phyloP scores from a whole-genome alignment of 805 yeast species.

The Metschnikowia continentalis region DNA sequence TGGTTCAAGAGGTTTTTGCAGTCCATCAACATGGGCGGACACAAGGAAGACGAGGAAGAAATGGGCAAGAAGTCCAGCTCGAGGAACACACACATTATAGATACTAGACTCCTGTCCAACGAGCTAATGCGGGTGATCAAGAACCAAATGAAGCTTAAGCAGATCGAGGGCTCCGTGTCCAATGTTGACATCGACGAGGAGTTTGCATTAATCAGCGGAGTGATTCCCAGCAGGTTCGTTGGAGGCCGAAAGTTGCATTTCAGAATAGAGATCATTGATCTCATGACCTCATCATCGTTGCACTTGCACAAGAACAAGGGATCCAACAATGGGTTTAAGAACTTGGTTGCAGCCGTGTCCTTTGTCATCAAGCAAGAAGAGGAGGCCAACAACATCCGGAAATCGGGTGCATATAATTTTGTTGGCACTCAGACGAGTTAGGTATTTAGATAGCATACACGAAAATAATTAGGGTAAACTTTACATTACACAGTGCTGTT shows the following conservation, averaged over 20 bases:
- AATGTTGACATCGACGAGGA: constrained; percentile 41
- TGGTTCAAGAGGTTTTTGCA: constrained; percentile 40
- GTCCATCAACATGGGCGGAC: constrained; percentile 16
- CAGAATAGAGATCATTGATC: constrained; percentile 39
- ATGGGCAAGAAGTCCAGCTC: constrained; percentile 3
- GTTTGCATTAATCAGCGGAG: constrained; percentile 42
- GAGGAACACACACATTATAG: constrained; percentile 28
- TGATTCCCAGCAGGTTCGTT: constrained; percentile 45
- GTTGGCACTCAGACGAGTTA: constrained; percentile 6
- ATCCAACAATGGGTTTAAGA: constrained; percentile 41
- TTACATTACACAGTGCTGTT: too few relatives aligned
- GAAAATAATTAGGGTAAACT: too few relatives aligned
- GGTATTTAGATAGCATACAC: background rate
- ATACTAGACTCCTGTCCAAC: constrained; percentile 27
- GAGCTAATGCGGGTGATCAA: constrained; percentile 34
- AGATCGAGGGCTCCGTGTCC: constrained; percentile 47
- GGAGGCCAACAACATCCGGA: constrained; percentile 16
- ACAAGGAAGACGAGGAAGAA: constrained; percentile 8
- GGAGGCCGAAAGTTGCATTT: constrained; percentile 44
- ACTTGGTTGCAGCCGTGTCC: constrained; percentile 39
- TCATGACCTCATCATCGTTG: constrained; percentile 36
- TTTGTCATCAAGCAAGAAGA: constrained; percentile 45
- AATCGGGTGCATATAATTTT: constrained; percentile 10
- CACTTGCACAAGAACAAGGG: constrained; percentile 44
- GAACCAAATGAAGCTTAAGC: constrained; percentile 42